Evolutionary conservation across 2,329 filamentous ascomycete genomes (phyloP).

Genomic region (Chaetomium sp.): DNA sequence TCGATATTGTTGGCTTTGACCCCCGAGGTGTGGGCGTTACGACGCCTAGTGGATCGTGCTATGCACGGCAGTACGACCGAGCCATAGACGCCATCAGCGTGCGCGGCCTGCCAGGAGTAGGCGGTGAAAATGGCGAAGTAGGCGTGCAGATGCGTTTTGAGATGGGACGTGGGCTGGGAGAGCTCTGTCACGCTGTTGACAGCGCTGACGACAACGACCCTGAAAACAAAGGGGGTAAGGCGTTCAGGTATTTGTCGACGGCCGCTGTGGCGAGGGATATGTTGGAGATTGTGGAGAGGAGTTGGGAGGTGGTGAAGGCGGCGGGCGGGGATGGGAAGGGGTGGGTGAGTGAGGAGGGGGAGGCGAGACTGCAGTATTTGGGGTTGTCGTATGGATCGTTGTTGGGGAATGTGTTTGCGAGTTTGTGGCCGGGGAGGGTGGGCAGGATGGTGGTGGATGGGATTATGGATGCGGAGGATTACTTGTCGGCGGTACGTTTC

Average conservation of each 20-base stretch:
- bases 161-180: background rate
- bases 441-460: slow-evolving; percentile 38
- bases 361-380: slow-evolving; percentile 33
- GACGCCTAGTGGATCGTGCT: slow-evolving; percentile 35
- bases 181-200: background rate
- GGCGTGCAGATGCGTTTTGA: background rate
- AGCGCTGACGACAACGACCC: background rate
- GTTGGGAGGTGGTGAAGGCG: background rate
- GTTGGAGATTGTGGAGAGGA: slow-evolving; percentile 20
- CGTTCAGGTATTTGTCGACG: slow-evolving; percentile 16
- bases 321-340: background rate
- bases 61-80: background rate
- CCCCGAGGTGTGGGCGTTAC: slow-evolving; percentile 38
- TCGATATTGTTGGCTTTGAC: slow-evolving; percentile 42
- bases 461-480: slow-evolving; percentile 36
- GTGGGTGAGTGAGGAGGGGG: background rate
- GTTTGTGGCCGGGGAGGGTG: slow-evolving; percentile 34
- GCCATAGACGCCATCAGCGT: background rate
- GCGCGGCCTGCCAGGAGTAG: background rate
- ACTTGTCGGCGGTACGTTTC: slow-evolving; percentile 14
- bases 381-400: slow-evolving; percentile 44
- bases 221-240: too few relatives aligned
- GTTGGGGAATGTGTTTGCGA: slow-evolving; percentile 34
- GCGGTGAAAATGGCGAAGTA: background rate
- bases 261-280: slow-evolving; percentile 22